A percentile compares a stretch with the other conserved stretches of the same genome.
Conservation (phyloP, 164 flowering plant genomes). For the Warburgia ugandensis region DNA sequence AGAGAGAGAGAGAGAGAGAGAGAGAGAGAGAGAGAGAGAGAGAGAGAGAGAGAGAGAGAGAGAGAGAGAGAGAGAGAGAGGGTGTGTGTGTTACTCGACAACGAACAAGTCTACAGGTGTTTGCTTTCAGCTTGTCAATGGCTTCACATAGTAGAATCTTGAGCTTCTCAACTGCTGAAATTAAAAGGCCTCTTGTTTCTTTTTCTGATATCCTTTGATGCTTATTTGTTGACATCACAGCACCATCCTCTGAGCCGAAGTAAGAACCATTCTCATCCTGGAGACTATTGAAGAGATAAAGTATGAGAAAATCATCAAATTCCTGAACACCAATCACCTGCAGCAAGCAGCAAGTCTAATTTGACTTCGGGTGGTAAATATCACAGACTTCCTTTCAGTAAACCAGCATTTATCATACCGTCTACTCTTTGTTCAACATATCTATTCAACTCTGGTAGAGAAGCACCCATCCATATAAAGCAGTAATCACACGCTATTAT, state of each 20-base stretch:
- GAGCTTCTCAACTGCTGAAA: constrained; percentile 18
- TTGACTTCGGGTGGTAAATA: constrained; percentile 47
- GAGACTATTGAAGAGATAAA: constrained; percentile 13
- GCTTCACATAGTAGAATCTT: constrained; percentile 48
- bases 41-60: too few relatives aligned
- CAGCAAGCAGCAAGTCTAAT: constrained; percentile 70
- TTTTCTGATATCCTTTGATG: constrained; percentile 16
- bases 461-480: constrained; percentile 84
- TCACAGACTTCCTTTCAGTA: constrained; percentile 75
- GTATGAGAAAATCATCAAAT: constrained; percentile 57
- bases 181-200: constrained; percentile 23
- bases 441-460: constrained; percentile 58
- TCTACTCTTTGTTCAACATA: constrained; percentile 78
- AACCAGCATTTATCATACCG: constrained; percentile 71
- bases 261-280: constrained; percentile 11
- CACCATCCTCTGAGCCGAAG: too few relatives aligned
- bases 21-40: too few relatives aligned
- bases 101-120: constrained; percentile 85
- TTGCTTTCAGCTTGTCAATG: constrained; percentile 58
- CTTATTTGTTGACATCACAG: constrained; percentile 3
- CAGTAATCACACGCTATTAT: constrained; percentile 56
- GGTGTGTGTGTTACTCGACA: constrained; percentile 53
- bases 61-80: neutral
- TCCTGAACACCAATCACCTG: constrained; percentile 96
- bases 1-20: too few relatives aligned